phyloP scores from a whole-genome alignment of 2,329 filamentous ascomycete species.

The Trichophyton simii region DNA sequence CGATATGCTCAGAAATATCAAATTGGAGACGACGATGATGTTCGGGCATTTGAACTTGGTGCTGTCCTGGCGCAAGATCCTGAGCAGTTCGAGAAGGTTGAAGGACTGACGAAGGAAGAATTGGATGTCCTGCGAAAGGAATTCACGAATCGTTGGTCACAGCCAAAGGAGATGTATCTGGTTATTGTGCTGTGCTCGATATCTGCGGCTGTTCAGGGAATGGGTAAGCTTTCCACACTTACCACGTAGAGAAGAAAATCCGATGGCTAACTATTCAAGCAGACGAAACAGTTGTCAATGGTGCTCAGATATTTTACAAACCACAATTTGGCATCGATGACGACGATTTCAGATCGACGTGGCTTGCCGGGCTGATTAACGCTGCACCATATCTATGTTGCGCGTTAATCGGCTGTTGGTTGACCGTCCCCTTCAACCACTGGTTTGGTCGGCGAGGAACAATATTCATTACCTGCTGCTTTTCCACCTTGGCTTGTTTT shows the following conservation, averaged over 20 bases:
- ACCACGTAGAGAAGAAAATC: background rate
- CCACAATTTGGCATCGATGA: constrained; percentile 47
- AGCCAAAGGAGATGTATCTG: constrained; percentile 53
- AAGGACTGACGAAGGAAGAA: constrained; percentile 48
- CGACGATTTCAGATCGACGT: constrained; percentile 37
- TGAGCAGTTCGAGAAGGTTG: constrained; percentile 38
- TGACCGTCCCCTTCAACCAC: constrained; percentile 60
- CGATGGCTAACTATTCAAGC: constrained; percentile 8
- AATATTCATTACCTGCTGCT: constrained; percentile 63
- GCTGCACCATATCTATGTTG: constrained; percentile 49
- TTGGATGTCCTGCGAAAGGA: constrained; percentile 47
- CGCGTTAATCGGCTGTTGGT: constrained; percentile 58
- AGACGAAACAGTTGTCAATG: constrained; percentile 59
- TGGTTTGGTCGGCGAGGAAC: constrained; percentile 58
- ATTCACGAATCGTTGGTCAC: constrained; percentile 54
- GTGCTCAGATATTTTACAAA: constrained; percentile 54
- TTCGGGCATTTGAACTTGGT: constrained; percentile 48
- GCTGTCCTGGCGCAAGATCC: constrained; percentile 47
- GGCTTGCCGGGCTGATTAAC: constrained; percentile 53
- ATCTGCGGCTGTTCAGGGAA: constrained; percentile 58
- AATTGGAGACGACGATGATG: constrained; percentile 43
- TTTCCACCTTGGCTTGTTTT: constrained; percentile 45
- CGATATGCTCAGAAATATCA: constrained; percentile 46
- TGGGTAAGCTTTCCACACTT: constrained; percentile 32
- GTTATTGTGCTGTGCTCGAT: constrained; percentile 55